Evolutionary conservation across 2,329 filamentous ascomycete species (phyloP).

Genomic region (Botrytis cinerea): DNA sequence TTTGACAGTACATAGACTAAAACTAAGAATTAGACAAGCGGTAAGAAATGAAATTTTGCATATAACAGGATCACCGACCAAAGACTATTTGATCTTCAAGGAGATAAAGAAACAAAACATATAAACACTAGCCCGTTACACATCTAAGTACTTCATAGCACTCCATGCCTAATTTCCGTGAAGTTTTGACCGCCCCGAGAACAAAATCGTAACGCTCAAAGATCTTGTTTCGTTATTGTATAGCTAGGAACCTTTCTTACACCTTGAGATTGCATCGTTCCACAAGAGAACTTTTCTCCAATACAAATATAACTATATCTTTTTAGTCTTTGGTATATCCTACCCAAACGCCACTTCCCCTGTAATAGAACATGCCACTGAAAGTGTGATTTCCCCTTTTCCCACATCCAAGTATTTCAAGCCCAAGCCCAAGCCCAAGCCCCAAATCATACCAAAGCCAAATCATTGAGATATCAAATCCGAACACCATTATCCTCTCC

Average conservation of each 20-base stretch:
- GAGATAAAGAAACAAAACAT: background rate
- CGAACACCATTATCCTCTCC: constrained; percentile 34
- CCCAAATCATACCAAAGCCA: background rate
- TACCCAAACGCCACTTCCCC: constrained; percentile 4
- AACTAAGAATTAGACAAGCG: background rate
- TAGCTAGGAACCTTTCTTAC: background rate
- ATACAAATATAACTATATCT: background rate
- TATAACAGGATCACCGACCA: too few relatives aligned
- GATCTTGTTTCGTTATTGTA: background rate
- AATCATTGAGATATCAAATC: background rate
- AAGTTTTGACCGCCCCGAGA: background rate
- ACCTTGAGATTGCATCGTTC: background rate
- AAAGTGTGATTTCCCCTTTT: background rate
- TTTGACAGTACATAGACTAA: too few relatives aligned
- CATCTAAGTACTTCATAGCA: background rate
- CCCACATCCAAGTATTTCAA: background rate
- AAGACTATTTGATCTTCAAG: too few relatives aligned
- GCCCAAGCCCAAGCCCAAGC: background rate
- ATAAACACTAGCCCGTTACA: background rate
- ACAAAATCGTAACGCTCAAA: background rate
- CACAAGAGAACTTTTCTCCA: background rate
- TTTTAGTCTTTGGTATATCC: background rate
- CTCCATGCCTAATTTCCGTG: background rate
- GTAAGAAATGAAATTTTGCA: background rate
- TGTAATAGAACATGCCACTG: too few relatives aligned